phyloP scores from a whole-genome alignment of 2,329 filamentous ascomycete species.

The Clonostachys byssicola region DNA sequence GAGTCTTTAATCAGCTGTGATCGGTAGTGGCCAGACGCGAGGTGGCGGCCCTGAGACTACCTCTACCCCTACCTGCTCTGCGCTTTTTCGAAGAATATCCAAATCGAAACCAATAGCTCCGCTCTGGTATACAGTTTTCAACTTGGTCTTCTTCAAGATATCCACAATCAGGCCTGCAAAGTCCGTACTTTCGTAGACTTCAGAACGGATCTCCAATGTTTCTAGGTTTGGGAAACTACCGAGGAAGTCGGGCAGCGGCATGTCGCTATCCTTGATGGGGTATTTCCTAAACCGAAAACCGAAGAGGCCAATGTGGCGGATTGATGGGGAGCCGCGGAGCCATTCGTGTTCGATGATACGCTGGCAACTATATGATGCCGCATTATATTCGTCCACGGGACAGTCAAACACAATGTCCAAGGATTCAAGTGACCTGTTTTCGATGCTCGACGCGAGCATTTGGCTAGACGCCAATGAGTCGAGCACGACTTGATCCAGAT shows the following conservation, averaged over 20 bases:
- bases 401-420: constrained; percentile 29
- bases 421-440: constrained; percentile 18
- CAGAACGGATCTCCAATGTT: constrained; percentile 24
- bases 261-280: constrained; percentile 17
- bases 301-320: constrained; percentile 25
- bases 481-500: constrained; percentile 16
- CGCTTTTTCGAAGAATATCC: constrained; percentile 18
- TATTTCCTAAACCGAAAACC: constrained; percentile 24
- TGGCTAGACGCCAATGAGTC: constrained; percentile 13
- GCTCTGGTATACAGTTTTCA: constrained; percentile 25
- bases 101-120: constrained; percentile 19
- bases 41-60: constrained; percentile 20
- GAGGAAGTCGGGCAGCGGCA: constrained; percentile 25
- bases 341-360: constrained; percentile 25
- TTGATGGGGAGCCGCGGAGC: constrained; percentile 24
- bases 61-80: constrained; percentile 14
- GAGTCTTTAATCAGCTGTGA: no score
- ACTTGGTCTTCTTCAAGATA: constrained; percentile 19
- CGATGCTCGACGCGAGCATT: constrained; percentile 16
- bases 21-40: constrained; percentile 20
- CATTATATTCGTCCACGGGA: constrained; percentile 9
- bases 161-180: constrained; percentile 19
- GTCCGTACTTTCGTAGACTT: constrained; percentile 18
- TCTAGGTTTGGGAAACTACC: constrained; percentile 28
- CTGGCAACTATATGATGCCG: constrained; percentile 15